A percentile compares a stretch with the other conserved stretches of the same genome.
These are phyloP conservation scores for Rhodotorula toruloides DNA, from an alignment of 768 basidiomycete genomes.

Conservation along the genomic window DNA sequence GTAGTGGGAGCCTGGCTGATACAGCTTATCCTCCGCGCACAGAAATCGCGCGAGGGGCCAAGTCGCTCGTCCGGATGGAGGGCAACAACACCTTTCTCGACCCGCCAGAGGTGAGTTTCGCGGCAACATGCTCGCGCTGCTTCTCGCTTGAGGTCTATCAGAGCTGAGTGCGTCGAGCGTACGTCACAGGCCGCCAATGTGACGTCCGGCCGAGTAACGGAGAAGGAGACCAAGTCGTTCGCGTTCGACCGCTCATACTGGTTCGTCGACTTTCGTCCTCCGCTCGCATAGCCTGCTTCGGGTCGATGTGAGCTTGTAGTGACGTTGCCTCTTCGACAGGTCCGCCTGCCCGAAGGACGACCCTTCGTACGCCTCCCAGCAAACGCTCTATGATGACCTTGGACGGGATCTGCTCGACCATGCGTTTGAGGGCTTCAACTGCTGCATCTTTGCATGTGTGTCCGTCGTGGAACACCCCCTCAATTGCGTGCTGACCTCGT, in stretches of 20 bases:
- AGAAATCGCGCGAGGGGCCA: conserved; percentile 93
- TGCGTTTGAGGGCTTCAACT: conserved; percentile 92
- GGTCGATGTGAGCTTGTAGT: not conserved
- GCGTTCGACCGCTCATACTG: conserved; percentile 97
- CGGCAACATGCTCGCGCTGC: not conserved
- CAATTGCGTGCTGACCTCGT: conserved; percentile 43
- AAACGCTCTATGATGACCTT: conserved; percentile 88
- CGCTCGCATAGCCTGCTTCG: accelerated
- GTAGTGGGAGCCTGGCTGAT: not conserved
- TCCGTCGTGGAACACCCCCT: conserved; percentile 41
- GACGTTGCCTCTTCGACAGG: not conserved
- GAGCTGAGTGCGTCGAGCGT: not conserved
- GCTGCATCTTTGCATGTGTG: conserved; percentile 97
- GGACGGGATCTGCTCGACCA: conserved; percentile 92
- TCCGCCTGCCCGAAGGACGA: conserved; percentile 82
- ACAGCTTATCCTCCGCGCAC: conserved; percentile 18
- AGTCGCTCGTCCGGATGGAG: conserved; percentile 87
- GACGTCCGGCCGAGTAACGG: conserved; percentile 56
- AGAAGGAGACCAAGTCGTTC: conserved; percentile 82
- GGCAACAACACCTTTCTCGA: conserved; percentile 89
- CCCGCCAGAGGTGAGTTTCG: conserved; percentile 61
- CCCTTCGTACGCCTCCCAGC: conserved; percentile 83
- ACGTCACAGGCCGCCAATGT: conserved; percentile 45
- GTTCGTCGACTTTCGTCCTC: conserved; percentile 48
- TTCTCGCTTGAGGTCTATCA: conserved; percentile 3